Base-by-base conservation (phyloP, 768 basidiomycete genomes). In the Lentinus brumalis region DNA sequence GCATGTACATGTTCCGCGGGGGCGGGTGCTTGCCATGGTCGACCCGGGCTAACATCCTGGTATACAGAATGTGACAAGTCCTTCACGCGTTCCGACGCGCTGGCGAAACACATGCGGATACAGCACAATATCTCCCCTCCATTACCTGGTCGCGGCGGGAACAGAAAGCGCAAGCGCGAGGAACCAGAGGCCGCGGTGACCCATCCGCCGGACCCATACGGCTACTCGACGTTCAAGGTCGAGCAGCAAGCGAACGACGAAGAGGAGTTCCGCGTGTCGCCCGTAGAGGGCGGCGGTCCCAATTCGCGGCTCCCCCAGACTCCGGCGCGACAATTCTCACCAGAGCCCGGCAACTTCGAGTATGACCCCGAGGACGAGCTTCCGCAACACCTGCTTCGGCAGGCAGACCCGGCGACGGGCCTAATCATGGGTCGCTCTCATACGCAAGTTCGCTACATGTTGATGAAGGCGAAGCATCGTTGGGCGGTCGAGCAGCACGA, bases 41-140 rank as follows among this genome's bases (percentile, higher is more conserved):
- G 5, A 35, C 32, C 5, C 10, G 32, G 32, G 10, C 10, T 35
- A 10, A 35, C 32, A 35, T 35, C 32, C 5, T 35, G 5, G 32
- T 35, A 35, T 35, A 5, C 67, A 96, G 95, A 95, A 77, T 98
- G 96, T 71, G 92, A 93, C 79, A 95, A 94, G 68, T 89, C 92
- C 0, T 98, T 98, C 74, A 95, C 94, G 9, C 93, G 95, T 45
- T 94, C 94, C 1, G 95, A 97, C 75, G 94, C 95, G 9, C 85
- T 96, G 18, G 88, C 88, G 21, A 96, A 96, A 70, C 95, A 97
- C 73, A 89, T 94, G 85, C 88, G 93, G 29, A 85, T 91, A 35
- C 91, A 95, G 69, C 91, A 94, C 75, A 87, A 89, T 66, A 86
- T 91, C 70, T 81, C 81, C 2, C 87, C 89, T 0, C 89, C 91